These are phyloP conservation scores for Pyrenophora teres DNA, from an alignment of 2,329 filamentous ascomycete genomes.

Conservation along the genomic window DNA sequence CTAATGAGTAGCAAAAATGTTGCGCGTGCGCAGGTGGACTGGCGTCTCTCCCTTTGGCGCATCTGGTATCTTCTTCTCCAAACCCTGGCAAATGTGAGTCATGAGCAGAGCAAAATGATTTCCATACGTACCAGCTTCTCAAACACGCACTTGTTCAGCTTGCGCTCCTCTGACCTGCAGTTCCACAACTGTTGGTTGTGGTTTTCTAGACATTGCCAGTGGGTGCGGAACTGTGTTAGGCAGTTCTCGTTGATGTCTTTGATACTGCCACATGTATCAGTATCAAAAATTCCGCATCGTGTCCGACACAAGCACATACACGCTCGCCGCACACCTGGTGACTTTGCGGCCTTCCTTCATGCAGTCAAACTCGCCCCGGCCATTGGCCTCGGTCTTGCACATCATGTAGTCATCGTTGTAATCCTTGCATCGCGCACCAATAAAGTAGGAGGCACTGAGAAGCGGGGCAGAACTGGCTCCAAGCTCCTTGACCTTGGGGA, in stretches of 20 bases:
- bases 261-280: slow-evolving; percentile 61
- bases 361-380: slow-evolving; percentile 90
- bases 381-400: slow-evolving; percentile 94
- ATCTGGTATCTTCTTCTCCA: slow-evolving; percentile 59
- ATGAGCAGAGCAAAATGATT: background rate
- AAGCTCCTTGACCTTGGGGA: slow-evolving; percentile 92
- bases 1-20: slow-evolving; percentile 48
- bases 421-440: slow-evolving; percentile 88
- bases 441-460: slow-evolving; percentile 92
- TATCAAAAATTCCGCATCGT: background rate
- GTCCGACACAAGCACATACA: slow-evolving; percentile 60
- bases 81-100: slow-evolving; percentile 44
- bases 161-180: slow-evolving; percentile 85
- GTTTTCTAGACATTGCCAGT: slow-evolving; percentile 95
- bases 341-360: slow-evolving; percentile 96
- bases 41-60: slow-evolving; percentile 55
- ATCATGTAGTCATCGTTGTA: slow-evolving; percentile 99
- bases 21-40: slow-evolving; percentile 55
- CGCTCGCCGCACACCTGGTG: slow-evolving; percentile 92
- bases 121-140: slow-evolving; percentile 81
- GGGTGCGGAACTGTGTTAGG: slow-evolving; percentile 84
- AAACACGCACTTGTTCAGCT: slow-evolving; percentile 92
- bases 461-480: slow-evolving; percentile 91
- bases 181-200: slow-evolving; percentile 99
- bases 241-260: slow-evolving; percentile 97